These are phyloP conservation scores for Hirsutella minnesotensis DNA, from an alignment of 2,329 filamentous ascomycete species.

Conservation along the genomic window DNA sequence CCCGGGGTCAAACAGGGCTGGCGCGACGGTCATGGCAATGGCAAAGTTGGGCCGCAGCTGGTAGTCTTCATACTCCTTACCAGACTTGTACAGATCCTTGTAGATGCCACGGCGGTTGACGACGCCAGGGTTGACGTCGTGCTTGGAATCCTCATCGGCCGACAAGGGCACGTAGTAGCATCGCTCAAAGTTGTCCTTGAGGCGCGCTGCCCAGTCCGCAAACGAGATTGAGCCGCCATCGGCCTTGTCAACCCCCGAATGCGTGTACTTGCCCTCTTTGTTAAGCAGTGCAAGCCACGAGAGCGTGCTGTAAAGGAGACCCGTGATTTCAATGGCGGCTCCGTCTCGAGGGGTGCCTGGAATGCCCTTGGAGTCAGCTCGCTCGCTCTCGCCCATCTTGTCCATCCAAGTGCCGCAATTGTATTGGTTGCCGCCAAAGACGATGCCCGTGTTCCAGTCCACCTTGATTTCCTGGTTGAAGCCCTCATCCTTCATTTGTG, in stretches of 20 bases:
- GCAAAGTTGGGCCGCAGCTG: constrained; percentile 90
- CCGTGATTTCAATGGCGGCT: constrained; percentile 88
- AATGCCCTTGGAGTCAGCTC: constrained; percentile 81
- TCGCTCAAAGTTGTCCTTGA: constrained; percentile 80
- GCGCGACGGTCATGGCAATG: constrained; percentile 89
- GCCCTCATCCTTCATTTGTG: constrained; percentile 83
- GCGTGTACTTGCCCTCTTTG: constrained; percentile 56
- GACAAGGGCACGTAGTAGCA: constrained; percentile 77
- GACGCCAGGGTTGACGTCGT: constrained; percentile 68
- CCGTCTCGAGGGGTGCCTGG: constrained; percentile 96
- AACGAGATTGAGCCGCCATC: constrained; percentile 55
- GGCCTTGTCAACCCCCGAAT: constrained; percentile 57
- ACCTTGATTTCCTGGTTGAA: constrained; percentile 88
- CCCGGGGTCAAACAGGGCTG: constrained; percentile 67
- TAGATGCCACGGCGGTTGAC: constrained; percentile 93
- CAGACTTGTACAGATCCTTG: constrained; percentile 90
- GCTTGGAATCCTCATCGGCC: constrained; percentile 56
- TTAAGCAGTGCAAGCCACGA: constrained; percentile 64
- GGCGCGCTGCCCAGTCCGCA: constrained; percentile 63
- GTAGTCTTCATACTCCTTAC: constrained; percentile 96
- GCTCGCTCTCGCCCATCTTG: constrained; percentile 98
- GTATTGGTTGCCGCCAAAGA: constrained; percentile 85
- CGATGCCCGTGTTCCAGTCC: constrained; percentile 80
- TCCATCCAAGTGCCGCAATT: constrained; percentile 99
- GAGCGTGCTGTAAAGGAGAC: constrained; percentile 81